Evolutionary conservation across 106 monocot species (phyloP).

Genomic region (Acorus gramineus): DNA sequence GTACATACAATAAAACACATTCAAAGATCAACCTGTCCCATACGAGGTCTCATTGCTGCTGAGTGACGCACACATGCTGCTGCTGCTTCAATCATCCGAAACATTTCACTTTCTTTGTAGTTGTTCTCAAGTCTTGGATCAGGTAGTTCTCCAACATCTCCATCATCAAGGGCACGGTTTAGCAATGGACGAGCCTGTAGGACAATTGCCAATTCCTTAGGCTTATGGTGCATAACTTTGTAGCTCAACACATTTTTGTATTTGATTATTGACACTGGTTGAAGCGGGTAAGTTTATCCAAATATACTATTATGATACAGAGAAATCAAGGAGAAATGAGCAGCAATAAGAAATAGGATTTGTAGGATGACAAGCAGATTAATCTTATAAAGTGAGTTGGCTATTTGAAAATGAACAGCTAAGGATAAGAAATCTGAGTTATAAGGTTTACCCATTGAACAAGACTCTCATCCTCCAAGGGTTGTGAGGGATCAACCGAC

Average conservation of each 20-base stretch:
- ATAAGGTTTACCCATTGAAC: constrained; percentile 41
- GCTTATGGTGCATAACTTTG: too few relatives aligned
- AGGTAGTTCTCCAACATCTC: constrained; percentile 43
- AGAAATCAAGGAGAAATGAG: too few relatives aligned
- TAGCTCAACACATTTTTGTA: too few relatives aligned
- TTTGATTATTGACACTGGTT: too few relatives aligned
- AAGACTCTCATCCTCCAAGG: constrained; percentile 48
- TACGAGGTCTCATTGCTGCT: constrained; percentile 64
- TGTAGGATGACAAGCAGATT: too few relatives aligned
- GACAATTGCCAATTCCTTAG: background rate
- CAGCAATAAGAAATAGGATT: too few relatives aligned
- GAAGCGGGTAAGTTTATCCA: too few relatives aligned
- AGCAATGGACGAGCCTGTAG: constrained; percentile 52
- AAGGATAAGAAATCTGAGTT: too few relatives aligned
- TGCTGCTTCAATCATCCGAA: constrained; percentile 60
- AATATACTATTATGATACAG: too few relatives aligned
- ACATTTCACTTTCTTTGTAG: constrained; percentile 43
- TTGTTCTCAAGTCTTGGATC: constrained; percentile 51
- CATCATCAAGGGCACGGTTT: constrained; percentile 40
- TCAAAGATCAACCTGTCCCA: constrained; percentile 51
- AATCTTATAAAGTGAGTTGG: too few relatives aligned
- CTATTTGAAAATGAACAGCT: too few relatives aligned
- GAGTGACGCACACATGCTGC: constrained; percentile 71
- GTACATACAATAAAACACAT: too few relatives aligned
- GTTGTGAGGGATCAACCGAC: constrained; percentile 39